Evolutionary conservation across 2,329 filamentous ascomycete genomes (phyloP).

Genomic region (Setomelanomma holmii): DNA sequence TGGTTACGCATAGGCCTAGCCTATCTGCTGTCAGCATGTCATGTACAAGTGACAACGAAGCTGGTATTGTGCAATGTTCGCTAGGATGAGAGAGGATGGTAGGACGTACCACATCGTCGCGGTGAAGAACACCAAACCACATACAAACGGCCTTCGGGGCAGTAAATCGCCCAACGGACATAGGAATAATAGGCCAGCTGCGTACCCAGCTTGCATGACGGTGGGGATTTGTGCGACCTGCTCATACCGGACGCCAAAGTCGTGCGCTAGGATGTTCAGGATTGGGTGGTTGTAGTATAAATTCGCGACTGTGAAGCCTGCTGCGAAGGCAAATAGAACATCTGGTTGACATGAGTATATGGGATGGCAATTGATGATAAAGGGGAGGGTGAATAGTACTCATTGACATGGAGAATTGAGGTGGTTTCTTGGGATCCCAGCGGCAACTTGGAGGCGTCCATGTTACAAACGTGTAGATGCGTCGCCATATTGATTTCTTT

Average conservation of each 20-base stretch:
- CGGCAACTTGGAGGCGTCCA: slow-evolving; percentile 73
- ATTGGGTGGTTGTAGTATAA: slow-evolving; percentile 85
- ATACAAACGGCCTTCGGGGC: slow-evolving; percentile 71
- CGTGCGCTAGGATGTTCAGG: slow-evolving; percentile 74
- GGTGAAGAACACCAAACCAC: slow-evolving; percentile 71
- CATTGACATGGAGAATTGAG: slow-evolving; percentile 70
- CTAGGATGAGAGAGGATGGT: not conserved
- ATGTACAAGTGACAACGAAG: too few relatives aligned
- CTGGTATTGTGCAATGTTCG: not conserved
- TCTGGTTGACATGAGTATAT: slow-evolving; percentile 42
- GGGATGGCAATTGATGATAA: not conserved
- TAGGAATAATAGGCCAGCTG: slow-evolving; percentile 73
- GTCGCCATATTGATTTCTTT: slow-evolving; percentile 25
- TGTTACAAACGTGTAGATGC: slow-evolving; percentile 47
- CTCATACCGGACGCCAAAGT: slow-evolving; percentile 75
- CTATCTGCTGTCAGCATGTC: slow-evolving; percentile 7
- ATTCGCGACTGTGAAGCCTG: slow-evolving; percentile 79
- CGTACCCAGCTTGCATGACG: slow-evolving; percentile 80
- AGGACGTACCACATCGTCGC: slow-evolving; percentile 67
- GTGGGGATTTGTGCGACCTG: slow-evolving; percentile 73
- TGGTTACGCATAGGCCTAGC: slow-evolving; percentile 74
- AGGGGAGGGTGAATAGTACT: slow-evolving; percentile 40
- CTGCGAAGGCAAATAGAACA: slow-evolving; percentile 71
- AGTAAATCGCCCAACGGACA: slow-evolving; percentile 78
- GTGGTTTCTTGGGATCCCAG: slow-evolving; percentile 71